Evolutionary conservation across 352 stramenopile species (phyloP).

Genomic region (Phytophthora crassamura): DNA sequence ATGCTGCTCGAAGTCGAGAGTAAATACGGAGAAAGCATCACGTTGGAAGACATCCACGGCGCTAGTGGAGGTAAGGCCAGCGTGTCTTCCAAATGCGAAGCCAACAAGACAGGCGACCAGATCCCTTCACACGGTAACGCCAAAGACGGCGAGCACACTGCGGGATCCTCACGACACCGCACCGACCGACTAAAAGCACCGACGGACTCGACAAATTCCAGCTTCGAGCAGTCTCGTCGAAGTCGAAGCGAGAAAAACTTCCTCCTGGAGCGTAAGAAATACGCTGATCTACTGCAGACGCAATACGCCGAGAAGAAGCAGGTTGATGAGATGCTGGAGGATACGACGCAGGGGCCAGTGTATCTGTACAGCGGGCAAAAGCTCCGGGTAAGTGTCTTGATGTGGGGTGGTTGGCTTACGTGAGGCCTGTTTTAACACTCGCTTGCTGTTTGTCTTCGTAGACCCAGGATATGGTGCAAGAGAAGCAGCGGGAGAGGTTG

Average conservation of each 20-base stretch:
- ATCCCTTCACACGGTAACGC: not conserved
- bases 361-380: constrained; percentile 92
- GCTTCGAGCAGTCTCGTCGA: constrained; percentile 61
- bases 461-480: constrained; percentile 88
- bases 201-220: constrained; percentile 76
- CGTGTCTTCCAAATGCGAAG: constrained; percentile 11
- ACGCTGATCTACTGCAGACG: constrained; percentile 34
- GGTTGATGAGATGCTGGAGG: constrained; percentile 35
- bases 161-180: constrained; percentile 10
- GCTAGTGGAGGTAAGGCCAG: constrained; percentile 8
- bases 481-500: constrained; percentile 72
- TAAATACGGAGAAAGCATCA: constrained; percentile 93
- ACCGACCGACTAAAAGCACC: constrained; percentile 59
- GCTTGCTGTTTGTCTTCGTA: constrained; percentile 22
- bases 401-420: not conserved
- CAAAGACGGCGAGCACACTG: constrained; percentile 10
- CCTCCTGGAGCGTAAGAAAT: constrained; percentile 51
- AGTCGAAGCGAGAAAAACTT: constrained; percentile 67
- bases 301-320: constrained; percentile 54
- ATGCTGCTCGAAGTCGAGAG: constrained; percentile 91
- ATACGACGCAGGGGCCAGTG: constrained; percentile 41
- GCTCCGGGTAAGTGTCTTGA: constrained; percentile 55
- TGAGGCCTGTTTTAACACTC: constrained; percentile 1
- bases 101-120: constrained; percentile 10
- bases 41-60: constrained; percentile 87